Evolutionary conservation across 768 basidiomycete species (phyloP), one percentile per base, ranked within the genome.

Genomic region (Albatrellus ellisii): DNA sequence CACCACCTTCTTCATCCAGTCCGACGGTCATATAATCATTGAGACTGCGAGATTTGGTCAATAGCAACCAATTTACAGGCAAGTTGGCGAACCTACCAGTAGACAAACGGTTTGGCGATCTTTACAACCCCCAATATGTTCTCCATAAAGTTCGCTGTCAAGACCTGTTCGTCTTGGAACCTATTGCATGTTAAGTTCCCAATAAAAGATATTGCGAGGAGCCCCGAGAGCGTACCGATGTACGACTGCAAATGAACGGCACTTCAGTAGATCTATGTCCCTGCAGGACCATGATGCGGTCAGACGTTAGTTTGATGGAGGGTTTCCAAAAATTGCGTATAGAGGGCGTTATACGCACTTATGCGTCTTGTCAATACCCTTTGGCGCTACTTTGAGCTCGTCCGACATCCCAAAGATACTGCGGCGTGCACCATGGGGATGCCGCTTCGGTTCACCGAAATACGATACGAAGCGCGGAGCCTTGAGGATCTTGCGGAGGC

Each of bases 261-360:
- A 80, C 59, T 86, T 87, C 47, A 99, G 62, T 38, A 98, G 62
- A 57, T 94, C 92, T 49, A 99, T 97, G 56, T 97, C 89, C 58
- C 81, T 85, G 46, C 14, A 12, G 18, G 22, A 17, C 26, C 10
- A 18, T 11, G 21, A 22, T 34, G 39, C 14, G 27, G 36, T 22
- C 26, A 42, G 17, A 22, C 21, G 4, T 27, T 7, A 45, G 37
- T 28, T 17, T 41, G 27, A 27, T 36, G 21, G 26, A 11, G 15
- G 15, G 22, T 11, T 9, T 6, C 6, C 22, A 33, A 38, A 12
- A 39, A 36, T 22, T 15, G 4, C 31, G 44, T 14, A 27, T 26
- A 20, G 15, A 20, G 12, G 25, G 34, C 12, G 51, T 12, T 50
- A 20, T 8, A 52, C 69, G 14, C 42, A 86, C 84, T 68, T 67